These are phyloP conservation scores for Mycena vulgaris DNA, from an alignment of 768 basidiomycete genomes.

Conservation along the genomic window DNA sequence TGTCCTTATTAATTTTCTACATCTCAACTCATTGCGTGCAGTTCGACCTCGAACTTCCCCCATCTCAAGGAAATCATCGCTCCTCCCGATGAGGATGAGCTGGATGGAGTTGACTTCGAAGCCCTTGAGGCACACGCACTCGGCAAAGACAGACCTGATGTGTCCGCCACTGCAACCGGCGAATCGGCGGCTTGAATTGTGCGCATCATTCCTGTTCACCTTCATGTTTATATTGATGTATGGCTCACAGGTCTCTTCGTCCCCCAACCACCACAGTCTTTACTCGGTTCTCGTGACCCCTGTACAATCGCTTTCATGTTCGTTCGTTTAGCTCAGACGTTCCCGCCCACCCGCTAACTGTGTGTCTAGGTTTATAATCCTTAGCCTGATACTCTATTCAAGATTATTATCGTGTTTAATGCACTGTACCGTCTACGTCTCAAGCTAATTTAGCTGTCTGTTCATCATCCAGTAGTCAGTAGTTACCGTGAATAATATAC, in stretches of 20 bases:
- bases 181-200: background rate
- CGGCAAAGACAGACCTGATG: background rate
- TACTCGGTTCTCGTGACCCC: background rate
- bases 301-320: background rate
- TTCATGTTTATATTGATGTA: too few species aligned
- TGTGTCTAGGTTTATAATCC: background rate
- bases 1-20: background rate
- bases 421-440: background rate
- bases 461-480: constrained; percentile 1
- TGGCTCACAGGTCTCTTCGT: too few species aligned
- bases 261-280: background rate
- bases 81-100: background rate
- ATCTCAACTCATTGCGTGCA: background rate
- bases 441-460: background rate
- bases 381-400: background rate
- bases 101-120: constrained; percentile 11
- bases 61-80: constrained; percentile 8
- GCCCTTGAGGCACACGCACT: constrained; percentile 11
- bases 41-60: constrained; percentile 7
- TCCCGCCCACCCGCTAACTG: background rate
- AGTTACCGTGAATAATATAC: background rate
- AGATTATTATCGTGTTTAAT: background rate
- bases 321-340: background rate
- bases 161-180: background rate
- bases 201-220: background rate